Evolutionary conservation across 129 eudicot species (phyloP).

Genomic region (Artemisia tridentata): DNA sequence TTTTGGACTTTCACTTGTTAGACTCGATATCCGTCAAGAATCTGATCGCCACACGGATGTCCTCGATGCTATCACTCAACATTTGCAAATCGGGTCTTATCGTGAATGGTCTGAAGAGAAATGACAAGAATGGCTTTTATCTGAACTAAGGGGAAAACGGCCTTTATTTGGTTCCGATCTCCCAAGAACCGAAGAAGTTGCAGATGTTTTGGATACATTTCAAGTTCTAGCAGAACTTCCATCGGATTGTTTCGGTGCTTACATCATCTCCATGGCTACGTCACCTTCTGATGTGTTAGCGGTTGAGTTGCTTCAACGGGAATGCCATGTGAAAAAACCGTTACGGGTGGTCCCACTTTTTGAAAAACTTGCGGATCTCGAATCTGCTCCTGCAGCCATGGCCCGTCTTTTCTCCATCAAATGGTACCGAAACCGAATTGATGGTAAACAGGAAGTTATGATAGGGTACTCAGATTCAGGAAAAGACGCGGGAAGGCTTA

Average conservation of each 20-base stretch:
- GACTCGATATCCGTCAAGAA: constrained; percentile 96
- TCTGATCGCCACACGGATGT: constrained; percentile 95
- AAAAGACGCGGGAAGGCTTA: constrained; percentile 90
- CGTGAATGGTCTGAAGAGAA: constrained; percentile 87
- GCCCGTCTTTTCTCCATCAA: constrained; percentile 93
- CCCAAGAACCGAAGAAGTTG: constrained; percentile 84
- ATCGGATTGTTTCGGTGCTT: constrained; percentile 96
- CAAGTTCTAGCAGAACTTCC: constrained; percentile 89
- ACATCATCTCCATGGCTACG: constrained; percentile 99
- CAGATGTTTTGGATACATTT: constrained; percentile 87
- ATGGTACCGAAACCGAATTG: constrained; percentile 80
- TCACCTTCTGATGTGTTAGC: constrained; percentile 97
- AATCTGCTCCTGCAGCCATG: constrained; percentile 90
- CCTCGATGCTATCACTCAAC: constrained; percentile 88
- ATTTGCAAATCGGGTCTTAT: constrained; percentile 88
- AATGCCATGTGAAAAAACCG: constrained; percentile 81
- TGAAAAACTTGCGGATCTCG: constrained; percentile 87
- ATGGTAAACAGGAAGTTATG: constrained; percentile 99
- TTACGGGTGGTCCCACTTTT: constrained; percentile 93
- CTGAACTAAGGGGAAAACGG: constrained; percentile 82
- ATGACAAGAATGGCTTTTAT: constrained; percentile 90
- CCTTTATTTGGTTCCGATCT: constrained; percentile 95
- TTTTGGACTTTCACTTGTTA: constrained; percentile 89
- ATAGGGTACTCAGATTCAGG: constrained; percentile 98
- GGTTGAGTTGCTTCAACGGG: constrained; percentile 95